Conservation (phyloP, 768 basidiomycete genomes). For the Lactifluus volemus region DNA sequence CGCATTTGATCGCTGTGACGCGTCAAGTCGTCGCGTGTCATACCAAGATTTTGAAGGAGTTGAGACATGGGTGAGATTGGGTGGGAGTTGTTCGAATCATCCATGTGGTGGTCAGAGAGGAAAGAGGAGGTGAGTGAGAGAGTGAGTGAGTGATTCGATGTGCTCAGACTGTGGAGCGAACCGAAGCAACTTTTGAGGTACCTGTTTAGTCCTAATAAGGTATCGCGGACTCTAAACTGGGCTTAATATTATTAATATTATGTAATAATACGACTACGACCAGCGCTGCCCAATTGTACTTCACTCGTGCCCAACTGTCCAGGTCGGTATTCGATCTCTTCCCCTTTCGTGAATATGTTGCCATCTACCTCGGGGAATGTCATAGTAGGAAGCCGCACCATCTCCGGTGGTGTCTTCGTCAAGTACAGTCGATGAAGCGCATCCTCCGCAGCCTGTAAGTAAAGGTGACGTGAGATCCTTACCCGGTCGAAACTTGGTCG, state of each 20-base stretch:
- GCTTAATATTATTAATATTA: not conserved
- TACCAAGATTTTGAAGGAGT: constrained; percentile 59
- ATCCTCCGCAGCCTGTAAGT: constrained; percentile 70
- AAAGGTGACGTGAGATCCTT: constrained; percentile 2
- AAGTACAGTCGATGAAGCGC: constrained; percentile 77
- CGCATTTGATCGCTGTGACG: constrained; percentile 75
- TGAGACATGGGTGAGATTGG: constrained; percentile 59
- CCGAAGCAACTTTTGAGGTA: not conserved
- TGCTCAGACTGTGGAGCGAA: too few species aligned
- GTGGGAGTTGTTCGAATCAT: not conserved
- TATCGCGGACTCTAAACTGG: constrained; percentile 10
- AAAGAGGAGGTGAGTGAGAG: not conserved
- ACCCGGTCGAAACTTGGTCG: constrained; percentile 5
- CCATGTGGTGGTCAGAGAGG: not conserved
- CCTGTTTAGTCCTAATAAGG: not conserved
- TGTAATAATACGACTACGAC: constrained; percentile 35
- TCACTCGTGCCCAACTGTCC: constrained; percentile 53
- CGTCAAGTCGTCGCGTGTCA: constrained; percentile 68
- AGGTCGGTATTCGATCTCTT: constrained; percentile 42
- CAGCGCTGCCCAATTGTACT: constrained; percentile 61
- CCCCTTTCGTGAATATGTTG: constrained; percentile 42
- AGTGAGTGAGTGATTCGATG: too few species aligned
- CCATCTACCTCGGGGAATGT: constrained; percentile 56
- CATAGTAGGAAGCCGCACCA: constrained; percentile 60
- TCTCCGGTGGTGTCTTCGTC: constrained; percentile 61